These are phyloP conservation scores for Cladorrhinum sp. DNA, from an alignment of 2,329 filamentous ascomycete species.

Conservation along the genomic window DNA sequence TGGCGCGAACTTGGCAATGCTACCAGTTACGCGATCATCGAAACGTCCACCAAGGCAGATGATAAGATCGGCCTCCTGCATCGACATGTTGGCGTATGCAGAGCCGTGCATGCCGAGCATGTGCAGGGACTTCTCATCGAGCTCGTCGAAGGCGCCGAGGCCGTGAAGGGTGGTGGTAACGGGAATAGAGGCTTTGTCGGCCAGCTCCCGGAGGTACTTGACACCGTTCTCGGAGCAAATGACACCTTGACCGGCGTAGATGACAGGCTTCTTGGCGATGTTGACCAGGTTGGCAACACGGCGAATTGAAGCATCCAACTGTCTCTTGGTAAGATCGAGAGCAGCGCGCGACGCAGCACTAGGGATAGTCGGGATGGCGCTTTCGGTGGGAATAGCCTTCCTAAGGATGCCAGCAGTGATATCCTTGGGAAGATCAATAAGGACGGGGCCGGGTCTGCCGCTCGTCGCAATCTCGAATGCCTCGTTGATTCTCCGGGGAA, in stretches of 20 bases:
- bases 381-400: slow-evolving; percentile 74
- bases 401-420: slow-evolving; percentile 82
- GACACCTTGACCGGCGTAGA: slow-evolving; percentile 91
- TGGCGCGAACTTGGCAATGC: slow-evolving; percentile 82
- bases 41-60: slow-evolving; percentile 92
- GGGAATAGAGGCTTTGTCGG: slow-evolving; percentile 86
- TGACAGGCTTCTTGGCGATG: slow-evolving; percentile 85
- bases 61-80: slow-evolving; percentile 95
- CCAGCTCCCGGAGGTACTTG: slow-evolving; percentile 75
- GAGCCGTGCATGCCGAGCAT: slow-evolving; percentile 99
- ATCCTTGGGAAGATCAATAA: slow-evolving; percentile 96
- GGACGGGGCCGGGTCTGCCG: slow-evolving; percentile 87
- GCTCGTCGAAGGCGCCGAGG: slow-evolving; percentile 87
- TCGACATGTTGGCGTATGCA: slow-evolving; percentile 95
- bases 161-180: slow-evolving; percentile 96
- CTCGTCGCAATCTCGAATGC: slow-evolving; percentile 97
- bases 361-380: slow-evolving; percentile 73
- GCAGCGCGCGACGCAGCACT: slow-evolving; percentile 84
- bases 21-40: slow-evolving; percentile 89
- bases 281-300: slow-evolving; percentile 83
- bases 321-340: slow-evolving; percentile 66
- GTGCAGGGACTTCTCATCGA: slow-evolving; percentile 89
- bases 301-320: slow-evolving; percentile 69
- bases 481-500: slow-evolving; percentile 92
- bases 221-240: slow-evolving; percentile 77